Evolutionary conservation across 202 grass and related monocot species (phyloP).

Genomic region (Setaria viridis): DNA sequence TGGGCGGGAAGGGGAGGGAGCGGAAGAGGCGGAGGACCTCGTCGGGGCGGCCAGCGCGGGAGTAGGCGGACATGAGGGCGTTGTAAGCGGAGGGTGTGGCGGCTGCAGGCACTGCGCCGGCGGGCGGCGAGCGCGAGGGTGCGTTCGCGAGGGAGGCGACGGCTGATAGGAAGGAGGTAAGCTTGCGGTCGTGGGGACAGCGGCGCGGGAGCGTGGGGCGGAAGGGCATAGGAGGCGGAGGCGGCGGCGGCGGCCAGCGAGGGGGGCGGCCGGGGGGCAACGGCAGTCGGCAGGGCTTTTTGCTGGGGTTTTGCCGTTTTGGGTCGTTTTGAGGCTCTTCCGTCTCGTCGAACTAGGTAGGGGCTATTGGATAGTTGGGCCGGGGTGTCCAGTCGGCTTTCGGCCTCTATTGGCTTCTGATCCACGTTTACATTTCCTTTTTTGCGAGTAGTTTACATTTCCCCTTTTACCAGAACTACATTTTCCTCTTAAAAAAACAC

Average conservation of each 20-base stretch:
- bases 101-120: slow-evolving; percentile 10
- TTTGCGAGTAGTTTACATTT: no score
- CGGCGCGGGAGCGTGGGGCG: slow-evolving; percentile 44
- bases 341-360: no score
- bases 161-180: slow-evolving; percentile 55
- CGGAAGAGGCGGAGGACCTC: slow-evolving; percentile 66
- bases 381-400: background rate
- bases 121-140: background rate
- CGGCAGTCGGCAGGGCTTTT: background rate
- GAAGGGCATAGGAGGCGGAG: slow-evolving; percentile 47
- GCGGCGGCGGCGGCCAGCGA: slow-evolving; percentile 27
- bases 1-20: slow-evolving; percentile 52
- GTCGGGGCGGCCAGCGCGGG: slow-evolving; percentile 49
- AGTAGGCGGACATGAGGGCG: slow-evolving; percentile 73
- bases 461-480: no score
- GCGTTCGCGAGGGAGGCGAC: slow-evolving; percentile 42
- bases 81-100: slow-evolving; percentile 55
- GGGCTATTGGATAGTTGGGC: slow-evolving; percentile 6
- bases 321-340: background rate
- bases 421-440: no score
- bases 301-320: background rate
- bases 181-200: slow-evolving; percentile 42
- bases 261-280: background rate
- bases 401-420: background rate
- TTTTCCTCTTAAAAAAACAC: no score